phyloP scores from a whole-genome alignment of 208 protist genomes.

The Leishmania tropica region DNA sequence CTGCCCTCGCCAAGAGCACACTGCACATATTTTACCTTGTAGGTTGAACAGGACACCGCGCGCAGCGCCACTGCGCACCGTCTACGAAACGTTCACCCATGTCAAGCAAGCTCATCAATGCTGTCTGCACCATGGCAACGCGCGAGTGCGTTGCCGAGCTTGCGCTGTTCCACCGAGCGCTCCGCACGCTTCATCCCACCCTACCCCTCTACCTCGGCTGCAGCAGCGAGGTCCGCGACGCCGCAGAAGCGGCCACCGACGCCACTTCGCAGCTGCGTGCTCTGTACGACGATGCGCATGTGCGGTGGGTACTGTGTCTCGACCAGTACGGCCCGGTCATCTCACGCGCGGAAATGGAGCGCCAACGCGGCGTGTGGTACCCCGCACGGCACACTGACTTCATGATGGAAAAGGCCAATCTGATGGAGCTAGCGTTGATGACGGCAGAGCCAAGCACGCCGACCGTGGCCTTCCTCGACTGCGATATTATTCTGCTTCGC shows the following conservation, averaged over 20 bases:
- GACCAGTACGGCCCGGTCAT: constrained; percentile 63
- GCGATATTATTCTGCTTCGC: constrained; percentile 66
- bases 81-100: constrained; percentile 6
- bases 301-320: constrained; percentile 70
- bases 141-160: constrained; percentile 82
- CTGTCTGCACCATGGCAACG: constrained; percentile 83
- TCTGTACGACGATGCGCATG: constrained; percentile 32
- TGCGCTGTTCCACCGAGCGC: constrained; percentile 58
- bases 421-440: constrained; percentile 72
- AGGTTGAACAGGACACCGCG: not conserved
- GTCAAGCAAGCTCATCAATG: constrained; percentile 37
- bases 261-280: constrained; percentile 3
- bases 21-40: not conserved
- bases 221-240: constrained; percentile 35
- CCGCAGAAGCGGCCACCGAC: not conserved
- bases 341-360: constrained; percentile 70
- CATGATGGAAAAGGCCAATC: constrained; percentile 90
- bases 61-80: not conserved
- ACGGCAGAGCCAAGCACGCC: constrained; percentile 2
- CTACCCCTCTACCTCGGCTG: constrained; percentile 68
- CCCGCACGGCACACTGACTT: constrained; percentile 75
- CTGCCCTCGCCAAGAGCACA: not conserved
- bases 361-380: constrained; percentile 66
- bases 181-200: constrained; percentile 60
- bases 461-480: constrained; percentile 71